Percentiles rank a stretch among this genome's conserved stretches.
These are phyloP conservation scores for Trifolium dubium DNA, from an alignment of 306 rosid genomes.

Conservation along the genomic window DNA sequence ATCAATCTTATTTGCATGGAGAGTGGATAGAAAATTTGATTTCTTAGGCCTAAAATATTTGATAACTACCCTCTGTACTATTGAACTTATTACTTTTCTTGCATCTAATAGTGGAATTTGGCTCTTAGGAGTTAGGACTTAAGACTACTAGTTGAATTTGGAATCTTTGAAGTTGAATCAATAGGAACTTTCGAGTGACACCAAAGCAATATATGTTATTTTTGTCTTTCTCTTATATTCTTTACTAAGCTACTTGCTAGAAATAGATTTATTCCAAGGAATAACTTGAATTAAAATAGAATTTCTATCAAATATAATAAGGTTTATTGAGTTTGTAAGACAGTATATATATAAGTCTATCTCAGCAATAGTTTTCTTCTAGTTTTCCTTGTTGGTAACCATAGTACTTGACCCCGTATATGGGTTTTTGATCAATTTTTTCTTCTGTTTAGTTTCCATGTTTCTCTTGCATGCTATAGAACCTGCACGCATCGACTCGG, in stretches of 20 bases:
- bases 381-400: neutral
- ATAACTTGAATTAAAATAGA: neutral
- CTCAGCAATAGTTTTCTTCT: neutral
- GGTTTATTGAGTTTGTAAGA: neutral
- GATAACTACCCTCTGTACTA: neutral
- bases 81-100: slow-evolving; percentile 21
- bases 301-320: slow-evolving; percentile 6
- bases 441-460: neutral
- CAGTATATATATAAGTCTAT: neutral
- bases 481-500: neutral
- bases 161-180: too few species aligned
- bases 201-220: too few species aligned
- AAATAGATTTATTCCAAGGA: slow-evolving; percentile 12
- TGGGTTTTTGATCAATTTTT: slow-evolving; percentile 14
- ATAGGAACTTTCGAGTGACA: too few species aligned
- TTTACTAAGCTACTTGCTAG: neutral
- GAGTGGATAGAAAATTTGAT: slow-evolving; percentile 10
- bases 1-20: slow-evolving; percentile 9
- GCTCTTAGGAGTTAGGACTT: slow-evolving; percentile 4
- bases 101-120: slow-evolving; percentile 32
- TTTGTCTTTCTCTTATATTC: too few species aligned
- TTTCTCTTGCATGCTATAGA: slow-evolving; percentile 7
- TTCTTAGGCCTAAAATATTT: slow-evolving; percentile 23
- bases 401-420: too few species aligned
- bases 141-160: neutral